Evolutionary conservation across 306 rosid genomes (phyloP), one percentile per base, ranked within the genome.

Genomic region (Trifolium pratense): DNA sequence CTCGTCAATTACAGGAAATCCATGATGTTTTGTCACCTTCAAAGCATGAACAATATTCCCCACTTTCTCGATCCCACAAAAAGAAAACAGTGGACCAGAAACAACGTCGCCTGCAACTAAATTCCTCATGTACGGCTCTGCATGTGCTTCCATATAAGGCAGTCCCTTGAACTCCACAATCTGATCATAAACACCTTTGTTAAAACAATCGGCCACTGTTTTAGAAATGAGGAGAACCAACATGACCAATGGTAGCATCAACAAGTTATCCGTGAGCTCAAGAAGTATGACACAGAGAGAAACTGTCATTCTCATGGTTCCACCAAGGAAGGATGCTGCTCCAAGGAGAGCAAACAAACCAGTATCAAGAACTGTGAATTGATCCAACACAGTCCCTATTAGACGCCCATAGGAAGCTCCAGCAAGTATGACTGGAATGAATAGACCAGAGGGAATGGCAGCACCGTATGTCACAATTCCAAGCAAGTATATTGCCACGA

Each of bases 291-390:
- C 53, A 34, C 97, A 92, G 0, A 92, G 56, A 42, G 96, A 92
- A 52, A 92, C 96, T 4, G 97, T 92, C 96, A 89, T 92, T 75
- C 97, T 86, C 97, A 92, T 92, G 51, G 97, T 92, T 64, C 97
- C 97, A 26, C 97, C 97, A 8, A 91, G 91, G 73, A 91, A 91
- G 15, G 97, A 91, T 9, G 93, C 97, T 4, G 93, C 97, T 73
- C 97, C 97, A 57, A 91, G 97, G 74, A 88, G 85, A 26, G 90
- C 86, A 79, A 86, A 91, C 51, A 88, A 75, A 17, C 93, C 89
- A 0, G 70, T 71, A 77, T 89, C 97, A 18, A 89, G 88, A 57
- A 15, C n/a, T 1, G 86, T 83, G 77, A 85, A 34, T 18, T 89
- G 74, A 40, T 79, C 77, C 15, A 88, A 70, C 15, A 89, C 75